Conservation (phyloP, 768 basidiomycete genomes). For the Amanita muscaria region DNA sequence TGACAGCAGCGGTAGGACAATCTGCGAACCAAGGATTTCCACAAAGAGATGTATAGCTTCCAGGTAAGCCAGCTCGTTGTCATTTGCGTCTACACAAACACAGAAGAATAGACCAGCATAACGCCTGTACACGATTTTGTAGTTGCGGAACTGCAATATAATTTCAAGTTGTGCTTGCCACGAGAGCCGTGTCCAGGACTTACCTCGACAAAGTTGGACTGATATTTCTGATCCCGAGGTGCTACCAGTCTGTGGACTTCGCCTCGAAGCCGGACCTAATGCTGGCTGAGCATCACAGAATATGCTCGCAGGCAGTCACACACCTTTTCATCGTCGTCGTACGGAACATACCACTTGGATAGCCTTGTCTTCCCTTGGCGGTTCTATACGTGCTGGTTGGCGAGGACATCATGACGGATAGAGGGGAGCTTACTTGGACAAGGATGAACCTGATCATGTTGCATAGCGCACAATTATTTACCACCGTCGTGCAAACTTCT, state of each 20-base stretch:
- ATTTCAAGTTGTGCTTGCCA: too few species aligned
- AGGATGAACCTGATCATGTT: conserved; percentile 99
- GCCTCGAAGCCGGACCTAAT: conserved; percentile 82
- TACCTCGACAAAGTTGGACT: conserved; percentile 98
- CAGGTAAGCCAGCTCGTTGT: conserved; percentile 94
- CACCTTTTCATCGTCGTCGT: conserved; percentile 98
- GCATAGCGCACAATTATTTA: too few species aligned
- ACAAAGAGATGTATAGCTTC: conserved; percentile 99
- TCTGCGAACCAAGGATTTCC: conserved; percentile 87
- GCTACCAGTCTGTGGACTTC: conserved; percentile 96
- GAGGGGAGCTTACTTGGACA: conserved; percentile 57
- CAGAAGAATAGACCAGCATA: conserved; percentile 99
- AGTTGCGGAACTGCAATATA: conserved; percentile 99
- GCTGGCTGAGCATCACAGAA: too few species aligned
- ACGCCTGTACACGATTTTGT: conserved; percentile 94
- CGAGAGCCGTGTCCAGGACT: conserved; percentile 18
- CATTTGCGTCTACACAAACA: conserved; percentile 94
- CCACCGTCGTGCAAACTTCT: too few species aligned
- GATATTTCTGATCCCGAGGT: conserved; percentile 96
- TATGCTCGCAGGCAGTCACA: too few species aligned
- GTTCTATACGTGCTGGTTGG: conserved; percentile 46
- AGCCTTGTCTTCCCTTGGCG: conserved; percentile 96
- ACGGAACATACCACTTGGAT: conserved; percentile 98
- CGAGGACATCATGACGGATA: conserved; percentile 2
- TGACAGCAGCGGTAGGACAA: too few species aligned